These are phyloP conservation scores for Stentor coeruleus DNA, from an alignment of 73 alveolate genomes.

Conservation along the genomic window DNA sequence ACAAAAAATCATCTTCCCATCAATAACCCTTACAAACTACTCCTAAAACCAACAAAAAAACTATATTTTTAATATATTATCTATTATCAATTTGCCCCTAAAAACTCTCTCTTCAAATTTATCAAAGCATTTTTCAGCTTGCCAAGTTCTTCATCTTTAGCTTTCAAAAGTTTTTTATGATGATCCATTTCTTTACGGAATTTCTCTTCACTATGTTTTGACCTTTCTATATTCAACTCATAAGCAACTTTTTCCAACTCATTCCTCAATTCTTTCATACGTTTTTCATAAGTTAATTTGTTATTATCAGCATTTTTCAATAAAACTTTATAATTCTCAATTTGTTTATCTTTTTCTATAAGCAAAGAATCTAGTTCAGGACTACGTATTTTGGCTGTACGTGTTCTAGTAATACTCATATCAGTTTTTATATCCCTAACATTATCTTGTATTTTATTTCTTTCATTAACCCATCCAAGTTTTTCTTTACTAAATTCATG, in stretches of 20 bases:
- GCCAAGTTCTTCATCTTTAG: slow-evolving; percentile 27
- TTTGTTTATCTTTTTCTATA: slow-evolving; percentile 8
- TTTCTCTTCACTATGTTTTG: background rate
- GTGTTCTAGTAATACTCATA: background rate
- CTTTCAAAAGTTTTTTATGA: slow-evolving; percentile 15
- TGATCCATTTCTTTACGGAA: slow-evolving; percentile 13
- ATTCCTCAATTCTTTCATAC: background rate
- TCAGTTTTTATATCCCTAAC: background rate
- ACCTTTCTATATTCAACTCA: slow-evolving; percentile 12
- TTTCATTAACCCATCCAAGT: slow-evolving; percentile 4
- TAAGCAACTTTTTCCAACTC: slow-evolving; percentile 18
- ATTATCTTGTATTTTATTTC: background rate
- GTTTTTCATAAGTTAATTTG: slow-evolving; percentile 7
- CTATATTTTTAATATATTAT: too few species aligned
- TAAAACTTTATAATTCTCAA: slow-evolving; percentile 24
- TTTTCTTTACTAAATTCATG: slow-evolving; percentile 46
- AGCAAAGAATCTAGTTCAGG: slow-evolving; percentile 22
- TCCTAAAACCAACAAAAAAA: too few species aligned
- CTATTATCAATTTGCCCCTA: too few species aligned
- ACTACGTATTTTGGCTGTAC: background rate
- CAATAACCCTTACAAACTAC: too few species aligned
- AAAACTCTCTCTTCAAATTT: slow-evolving; percentile 21
- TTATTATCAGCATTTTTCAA: slow-evolving; percentile 4
- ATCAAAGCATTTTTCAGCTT: slow-evolving; percentile 29
- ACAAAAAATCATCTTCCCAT: too few species aligned